phyloP scores from a whole-genome alignment of 306 rosid species.

The Cotoneaster glaucophyllus region DNA sequence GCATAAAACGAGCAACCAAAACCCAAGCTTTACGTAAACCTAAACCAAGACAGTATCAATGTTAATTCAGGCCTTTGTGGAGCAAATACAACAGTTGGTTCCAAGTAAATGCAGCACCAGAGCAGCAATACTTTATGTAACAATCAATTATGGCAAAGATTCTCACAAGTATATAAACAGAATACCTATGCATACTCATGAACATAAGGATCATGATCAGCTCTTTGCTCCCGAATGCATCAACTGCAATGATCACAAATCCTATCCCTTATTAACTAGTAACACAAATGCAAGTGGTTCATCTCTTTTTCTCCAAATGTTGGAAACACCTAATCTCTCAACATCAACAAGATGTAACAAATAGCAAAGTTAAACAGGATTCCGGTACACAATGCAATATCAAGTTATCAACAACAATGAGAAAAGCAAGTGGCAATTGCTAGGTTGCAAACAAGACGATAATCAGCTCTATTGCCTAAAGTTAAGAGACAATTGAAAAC shows the following conservation, averaged over 20 bases:
- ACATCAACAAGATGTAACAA: neutral
- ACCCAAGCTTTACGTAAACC: neutral
- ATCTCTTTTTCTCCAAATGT: neutral
- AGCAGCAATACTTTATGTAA: neutral
- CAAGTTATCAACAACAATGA: neutral
- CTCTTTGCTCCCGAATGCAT: neutral
- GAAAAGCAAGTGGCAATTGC: neutral
- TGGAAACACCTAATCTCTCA: neutral
- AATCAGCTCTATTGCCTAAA: neutral
- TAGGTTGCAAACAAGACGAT: neutral
- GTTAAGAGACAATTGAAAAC: neutral
- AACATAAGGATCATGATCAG: too few relatives aligned
- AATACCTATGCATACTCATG: neutral
- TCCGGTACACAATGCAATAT: neutral
- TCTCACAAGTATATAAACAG: neutral
- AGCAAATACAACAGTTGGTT: neutral
- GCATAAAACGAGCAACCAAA: neutral
- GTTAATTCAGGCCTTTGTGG: neutral
- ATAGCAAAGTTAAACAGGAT: neutral
- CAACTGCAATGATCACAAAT: neutral
- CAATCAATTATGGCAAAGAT: neutral
- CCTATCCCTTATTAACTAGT: neutral
- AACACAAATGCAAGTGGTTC: neutral
- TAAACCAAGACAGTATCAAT: neutral
- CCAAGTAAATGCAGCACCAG: neutral